Percentiles rank a stretch among this genome's conserved stretches.
These are phyloP conservation scores for Daldinia grandis DNA, from an alignment of 495 filamentous ascomycete species.

Conservation along the genomic window DNA sequence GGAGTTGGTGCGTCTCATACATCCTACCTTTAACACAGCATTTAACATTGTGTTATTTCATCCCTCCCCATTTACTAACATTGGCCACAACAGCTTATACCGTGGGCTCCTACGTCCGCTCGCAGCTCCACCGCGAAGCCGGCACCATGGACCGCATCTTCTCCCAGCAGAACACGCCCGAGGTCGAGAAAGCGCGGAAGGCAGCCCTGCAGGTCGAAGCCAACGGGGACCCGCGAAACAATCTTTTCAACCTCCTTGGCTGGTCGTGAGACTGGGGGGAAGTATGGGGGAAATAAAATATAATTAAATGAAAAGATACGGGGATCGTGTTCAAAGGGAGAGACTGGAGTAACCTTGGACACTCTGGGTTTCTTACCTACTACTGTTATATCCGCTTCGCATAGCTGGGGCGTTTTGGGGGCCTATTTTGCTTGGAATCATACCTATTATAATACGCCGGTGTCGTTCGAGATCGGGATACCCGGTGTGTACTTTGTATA, in stretches of 20 bases:
- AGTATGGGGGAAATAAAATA: background rate
- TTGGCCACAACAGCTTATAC: constrained; percentile 38
- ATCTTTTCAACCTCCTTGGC: constrained; percentile 50
- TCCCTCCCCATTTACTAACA: constrained; percentile 18
- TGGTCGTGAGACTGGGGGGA: constrained; percentile 36
- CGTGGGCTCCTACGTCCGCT: constrained; percentile 45
- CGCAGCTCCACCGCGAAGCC: constrained; percentile 46
- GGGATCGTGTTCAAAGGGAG: constrained; percentile 11
- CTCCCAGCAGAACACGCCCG: constrained; percentile 51
- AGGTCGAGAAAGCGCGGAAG: constrained; percentile 46
- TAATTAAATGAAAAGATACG: constrained; percentile 12
- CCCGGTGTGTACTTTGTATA: constrained; percentile 2
- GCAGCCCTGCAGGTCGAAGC: constrained; percentile 42
- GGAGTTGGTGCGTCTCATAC: constrained; percentile 42
- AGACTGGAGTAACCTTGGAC: background rate
- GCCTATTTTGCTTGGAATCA: constrained; percentile 14
- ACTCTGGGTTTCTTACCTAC: constrained; percentile 1
- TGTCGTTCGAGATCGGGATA: constrained; percentile 24
- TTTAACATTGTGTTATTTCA: background rate
- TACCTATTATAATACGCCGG: constrained; percentile 6
- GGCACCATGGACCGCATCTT: constrained; percentile 51
- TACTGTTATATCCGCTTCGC: constrained; percentile 24
- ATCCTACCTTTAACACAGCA: background rate
- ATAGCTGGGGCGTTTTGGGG: constrained; percentile 37
- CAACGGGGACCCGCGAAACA: constrained; percentile 52